Evolutionary conservation across 768 basidiomycete genomes (phyloP), one percentile per base, ranked within the genome.

Genomic region (Boletus rex-veris): DNA sequence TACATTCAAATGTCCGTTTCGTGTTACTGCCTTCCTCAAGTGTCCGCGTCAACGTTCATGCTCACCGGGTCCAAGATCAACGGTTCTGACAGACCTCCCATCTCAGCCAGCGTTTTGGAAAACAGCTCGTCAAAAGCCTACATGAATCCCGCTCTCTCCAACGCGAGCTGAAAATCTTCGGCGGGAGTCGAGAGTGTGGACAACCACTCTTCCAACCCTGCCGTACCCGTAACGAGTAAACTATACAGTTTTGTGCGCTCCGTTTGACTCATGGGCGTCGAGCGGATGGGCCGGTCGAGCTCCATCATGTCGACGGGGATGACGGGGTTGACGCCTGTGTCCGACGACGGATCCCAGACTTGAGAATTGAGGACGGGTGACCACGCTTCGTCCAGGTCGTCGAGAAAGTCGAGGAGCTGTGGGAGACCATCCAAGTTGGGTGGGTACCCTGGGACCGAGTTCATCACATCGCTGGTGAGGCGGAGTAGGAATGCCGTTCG

Each of bases 351-450:
- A 58, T 90, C 82, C 90, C 90, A 92, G 2, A 78, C 74, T 60
- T 88, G 84, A 6, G 73, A 71, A 36, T 77, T 77, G 28, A 92
- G 74, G 2, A 87, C 85, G 16, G 80, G 77, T 14, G 82, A 58
- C 90, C 90, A 92, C 0, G 82, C 86, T 48, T 82, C 77, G 68
- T 92, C 90, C 36, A 92, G 77, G 61, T 88, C 84, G 63, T 83
- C 81, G 24, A 91, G 71, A 74, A 83, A 87, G 55, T 85, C 82
- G 24, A 87, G 73, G 21, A 21, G 21, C 21, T 21, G 21, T 21
- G 3, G 21, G 21, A 21, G 21, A 21, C 73, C 69, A 6, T 72
- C 67, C 19, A 70, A 56, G 15, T 75, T 68, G 0, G 81, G 75
- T 4, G 72, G 68, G 64, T 92, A 92, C 5, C 87, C 86, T 6